Conservation (phyloP, 371 early-diverging fungal genomes). For the Zychaea mexicana region DNA sequence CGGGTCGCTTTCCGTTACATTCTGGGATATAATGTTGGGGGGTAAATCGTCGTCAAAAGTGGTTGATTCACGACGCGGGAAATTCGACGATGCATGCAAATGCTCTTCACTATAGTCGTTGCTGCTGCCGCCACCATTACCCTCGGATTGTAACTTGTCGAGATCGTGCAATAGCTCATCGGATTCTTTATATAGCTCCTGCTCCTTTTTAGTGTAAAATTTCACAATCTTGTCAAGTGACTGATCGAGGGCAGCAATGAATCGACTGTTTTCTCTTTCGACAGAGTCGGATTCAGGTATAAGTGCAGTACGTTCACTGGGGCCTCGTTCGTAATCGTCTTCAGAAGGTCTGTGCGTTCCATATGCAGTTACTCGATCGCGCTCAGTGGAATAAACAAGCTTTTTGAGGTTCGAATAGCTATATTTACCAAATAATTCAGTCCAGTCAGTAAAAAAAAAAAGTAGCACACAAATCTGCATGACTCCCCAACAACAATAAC, state of each 20-base stretch:
- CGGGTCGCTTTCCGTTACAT: conserved; percentile 32
- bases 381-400: conserved; percentile 86
- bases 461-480: no score
- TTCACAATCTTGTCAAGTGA: conserved; percentile 79
- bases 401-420: conserved; percentile 91
- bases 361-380: conserved; percentile 64
- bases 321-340: conserved; percentile 27
- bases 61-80: conserved; percentile 42
- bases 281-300: conserved; percentile 35
- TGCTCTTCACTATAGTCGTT: conserved; percentile 5
- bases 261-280: conserved; percentile 55
- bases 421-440: background rate
- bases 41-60: conserved; percentile 47
- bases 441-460: conserved; percentile 5
- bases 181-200: conserved; percentile 70
- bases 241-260: conserved; percentile 73
- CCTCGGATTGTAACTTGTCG: conserved; percentile 9
- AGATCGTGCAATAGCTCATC: conserved; percentile 51
- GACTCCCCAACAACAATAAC: background rate
- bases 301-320: conserved; percentile 47
- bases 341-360: conserved; percentile 21
- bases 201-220: conserved; percentile 86
- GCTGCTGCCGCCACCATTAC: conserved; percentile 10
- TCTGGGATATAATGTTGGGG: conserved; percentile 44
- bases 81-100: conserved; percentile 17